A percentile compares a stretch with the other conserved stretches of the same genome.
phyloP scores from a whole-genome alignment of 345 rosid genomes.

The Brassica cretica region DNA sequence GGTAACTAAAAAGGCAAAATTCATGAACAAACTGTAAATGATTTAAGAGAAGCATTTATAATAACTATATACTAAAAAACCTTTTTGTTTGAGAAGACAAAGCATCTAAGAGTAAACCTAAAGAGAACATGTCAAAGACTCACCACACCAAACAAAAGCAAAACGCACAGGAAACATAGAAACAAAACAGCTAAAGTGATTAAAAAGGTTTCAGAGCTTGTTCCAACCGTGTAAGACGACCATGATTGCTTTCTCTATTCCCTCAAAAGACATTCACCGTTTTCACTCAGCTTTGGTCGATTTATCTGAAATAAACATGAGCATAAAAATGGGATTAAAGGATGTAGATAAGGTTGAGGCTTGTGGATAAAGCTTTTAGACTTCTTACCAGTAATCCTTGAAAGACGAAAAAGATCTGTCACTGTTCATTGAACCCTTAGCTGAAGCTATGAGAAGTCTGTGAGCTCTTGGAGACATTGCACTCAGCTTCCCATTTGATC shows the following conservation, averaged over 20 bases:
- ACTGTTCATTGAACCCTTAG: slow-evolving; percentile 54
- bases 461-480: slow-evolving; percentile 66
- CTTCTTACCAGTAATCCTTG: slow-evolving; percentile 59
- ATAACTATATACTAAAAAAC: slow-evolving; percentile 31
- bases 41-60: background rate
- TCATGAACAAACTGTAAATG: slow-evolving; percentile 6
- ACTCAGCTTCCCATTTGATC: slow-evolving; percentile 50
- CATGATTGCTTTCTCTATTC: slow-evolving; percentile 20
- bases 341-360: background rate
- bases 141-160: slow-evolving; percentile 27
- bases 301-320: slow-evolving; percentile 54
- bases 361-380: background rate
- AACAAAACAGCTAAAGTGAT: slow-evolving; percentile 27
- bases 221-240: slow-evolving; percentile 27
- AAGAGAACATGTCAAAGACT: slow-evolving; percentile 27
- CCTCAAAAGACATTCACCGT: slow-evolving; percentile 47
- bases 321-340: background rate
- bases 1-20: background rate
- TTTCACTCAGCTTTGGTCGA: slow-evolving; percentile 65
- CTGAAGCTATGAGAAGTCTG: slow-evolving; percentile 51
- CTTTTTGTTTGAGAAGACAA: slow-evolving; percentile 22
- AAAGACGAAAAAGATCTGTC: slow-evolving; percentile 65
- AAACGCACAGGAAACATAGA: slow-evolving; percentile 30
- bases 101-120: slow-evolving; percentile 26
- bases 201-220: slow-evolving; percentile 30